Evolutionary conservation across 2,329 filamentous ascomycete genomes (phyloP), one percentile per base, ranked within the genome.

Genomic region (Sclerotinia glacialis): DNA sequence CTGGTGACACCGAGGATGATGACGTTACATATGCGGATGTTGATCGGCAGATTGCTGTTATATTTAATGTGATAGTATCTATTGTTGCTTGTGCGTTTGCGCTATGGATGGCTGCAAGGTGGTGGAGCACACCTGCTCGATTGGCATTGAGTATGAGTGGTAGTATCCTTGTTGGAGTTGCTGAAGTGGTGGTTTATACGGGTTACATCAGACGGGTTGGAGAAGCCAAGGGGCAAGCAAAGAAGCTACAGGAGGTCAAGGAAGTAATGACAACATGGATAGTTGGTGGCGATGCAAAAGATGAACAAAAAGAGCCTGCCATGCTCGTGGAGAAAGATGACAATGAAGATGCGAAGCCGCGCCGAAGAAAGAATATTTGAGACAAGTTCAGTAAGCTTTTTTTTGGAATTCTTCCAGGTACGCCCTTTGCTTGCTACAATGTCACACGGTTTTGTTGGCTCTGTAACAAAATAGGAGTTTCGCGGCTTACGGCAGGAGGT

Each of bases 1-100:
- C 74, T 66, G 61, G 71, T 23, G 69, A 77, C 64, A 58, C 71
- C 9, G 82, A 83, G 67, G 80, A 86, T 70, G 89, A 92, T 69
- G 87, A 89, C 2, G 79, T 90, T 2, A 88, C 87, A 2, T 88
- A 88, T 70, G 83, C 85, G 46, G 91, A 95, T 68, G 82, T 95
- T 1, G 89, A 94, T 76, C 83, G 90, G n/a, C 92, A 95, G 74
- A 80, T 95, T 66, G 88, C 90, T 52, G 82, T 98, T 9, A 92
- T 98, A 62, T 83, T 96, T 73, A 99, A 98, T 77, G 92, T 98
- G 61, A 80, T 97, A 49, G 83, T 97, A 64, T 96, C 92, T 62
- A 90, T 97, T 64, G 80, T 94, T 3, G 91, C 93, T 54, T 90
- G 90, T 61, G 89, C 87, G 3, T 87, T 84, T 2, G 91, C 90